phyloP scores from a whole-genome alignment of 2,329 filamentous ascomycete species.

The Alternaria infectoria region DNA sequence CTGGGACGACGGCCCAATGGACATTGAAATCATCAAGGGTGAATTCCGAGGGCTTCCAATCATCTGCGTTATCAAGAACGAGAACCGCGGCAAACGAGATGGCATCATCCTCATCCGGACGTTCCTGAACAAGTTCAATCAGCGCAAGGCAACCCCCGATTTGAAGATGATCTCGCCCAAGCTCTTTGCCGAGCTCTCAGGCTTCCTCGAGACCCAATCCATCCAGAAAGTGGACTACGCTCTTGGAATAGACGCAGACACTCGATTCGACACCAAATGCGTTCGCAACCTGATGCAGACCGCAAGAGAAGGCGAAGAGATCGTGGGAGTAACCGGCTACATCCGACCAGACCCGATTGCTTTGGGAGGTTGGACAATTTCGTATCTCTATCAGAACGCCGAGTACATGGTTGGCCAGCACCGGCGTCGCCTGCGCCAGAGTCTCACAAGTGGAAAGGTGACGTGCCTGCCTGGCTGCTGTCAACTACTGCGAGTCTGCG shows the following conservation, averaged over 20 bases:
- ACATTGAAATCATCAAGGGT: constrained; percentile 3
- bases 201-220: background rate
- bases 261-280: constrained; percentile 5
- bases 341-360: background rate
- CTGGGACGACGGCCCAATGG: constrained; percentile 4
- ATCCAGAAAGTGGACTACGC: constrained; percentile 1
- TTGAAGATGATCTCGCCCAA: background rate
- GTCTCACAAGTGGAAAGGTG: constrained; percentile 6
- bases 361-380: background rate
- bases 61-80: constrained; percentile 7
- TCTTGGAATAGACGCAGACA: constrained; percentile 7
- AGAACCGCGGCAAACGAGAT: constrained; percentile 10
- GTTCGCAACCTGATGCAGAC: constrained; percentile 1
- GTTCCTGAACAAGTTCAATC: constrained; percentile 6
- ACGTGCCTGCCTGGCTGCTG: constrained; percentile 9
- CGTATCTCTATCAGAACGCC: constrained; percentile 7
- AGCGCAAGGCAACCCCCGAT: background rate
- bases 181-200: background rate
- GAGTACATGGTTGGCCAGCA: constrained; percentile 9
- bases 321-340: constrained; percentile 7
- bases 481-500: background rate
- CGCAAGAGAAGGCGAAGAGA: constrained; percentile 2
- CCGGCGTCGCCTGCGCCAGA: constrained; percentile 7
- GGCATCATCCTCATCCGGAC: constrained; percentile 4
- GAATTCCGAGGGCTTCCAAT: constrained; percentile 6